phyloP scores from a whole-genome alignment of 495 filamentous ascomycete species.

The Chlorociboria aeruginascens region DNA sequence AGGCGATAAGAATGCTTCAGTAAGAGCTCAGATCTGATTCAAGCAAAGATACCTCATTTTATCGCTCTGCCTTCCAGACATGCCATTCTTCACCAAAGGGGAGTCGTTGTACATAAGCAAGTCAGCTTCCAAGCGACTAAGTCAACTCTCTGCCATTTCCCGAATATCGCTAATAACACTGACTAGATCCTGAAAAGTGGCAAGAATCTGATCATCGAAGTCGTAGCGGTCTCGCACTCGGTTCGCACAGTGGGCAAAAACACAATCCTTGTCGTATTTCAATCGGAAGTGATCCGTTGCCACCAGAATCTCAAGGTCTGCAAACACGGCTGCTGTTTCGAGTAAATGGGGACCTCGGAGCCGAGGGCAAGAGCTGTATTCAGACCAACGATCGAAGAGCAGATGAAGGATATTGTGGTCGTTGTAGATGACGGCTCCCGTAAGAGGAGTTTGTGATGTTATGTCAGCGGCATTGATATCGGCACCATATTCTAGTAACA shows the following conservation, averaged over 20 bases:
- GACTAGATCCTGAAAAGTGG: conserved; percentile 8
- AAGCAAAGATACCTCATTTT: too few relatives aligned
- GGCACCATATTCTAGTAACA: too few relatives aligned
- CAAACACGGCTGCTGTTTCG: conserved; percentile 16
- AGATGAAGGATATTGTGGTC: conserved; percentile 18
- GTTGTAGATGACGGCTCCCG: conserved; percentile 15
- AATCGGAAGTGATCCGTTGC: conserved; percentile 18
- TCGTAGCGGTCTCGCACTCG: conserved; percentile 2
- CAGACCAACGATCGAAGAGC: conserved; percentile 22
- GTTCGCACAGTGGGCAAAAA: conserved; percentile 1
- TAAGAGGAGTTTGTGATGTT: conserved; percentile 12
- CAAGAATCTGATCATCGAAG: not conserved
- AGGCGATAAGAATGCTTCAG: too few relatives aligned
- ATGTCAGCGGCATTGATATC: too few relatives aligned
- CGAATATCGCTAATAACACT: conserved; percentile 7
- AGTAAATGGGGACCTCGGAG: conserved; percentile 23
- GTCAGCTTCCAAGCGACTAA: conserved; percentile 6
- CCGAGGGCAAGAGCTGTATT: conserved; percentile 22
- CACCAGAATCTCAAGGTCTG: conserved; percentile 21
- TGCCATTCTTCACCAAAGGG: too few relatives aligned
- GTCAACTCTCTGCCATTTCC: not conserved
- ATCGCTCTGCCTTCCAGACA: too few relatives aligned
- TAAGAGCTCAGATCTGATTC: too few relatives aligned
- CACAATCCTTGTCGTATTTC: conserved; percentile 13
- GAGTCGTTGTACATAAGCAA: not conserved